Conservation (phyloP, 345 rosid genomes). For the Bretschneidera sinensis region DNA sequence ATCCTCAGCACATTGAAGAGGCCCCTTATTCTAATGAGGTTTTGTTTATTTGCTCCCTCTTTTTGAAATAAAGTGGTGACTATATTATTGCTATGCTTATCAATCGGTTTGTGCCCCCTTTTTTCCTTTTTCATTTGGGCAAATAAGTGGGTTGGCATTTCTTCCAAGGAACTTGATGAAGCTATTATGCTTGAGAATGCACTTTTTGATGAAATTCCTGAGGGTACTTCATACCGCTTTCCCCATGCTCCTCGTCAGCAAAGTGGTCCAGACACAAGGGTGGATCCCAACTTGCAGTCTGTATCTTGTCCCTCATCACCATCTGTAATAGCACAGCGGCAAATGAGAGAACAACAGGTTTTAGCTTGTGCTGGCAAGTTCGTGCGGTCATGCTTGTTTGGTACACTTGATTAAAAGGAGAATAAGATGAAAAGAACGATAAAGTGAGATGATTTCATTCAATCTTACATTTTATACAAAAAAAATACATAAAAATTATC, state of each 20-base stretch:
- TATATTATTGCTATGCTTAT: neutral
- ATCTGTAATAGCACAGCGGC: slow-evolving; percentile 18
- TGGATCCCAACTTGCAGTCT: slow-evolving; percentile 12
- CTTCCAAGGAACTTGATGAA: slow-evolving; percentile 59
- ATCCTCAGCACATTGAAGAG: slow-evolving; percentile 21
- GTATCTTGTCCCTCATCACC: slow-evolving; percentile 21
- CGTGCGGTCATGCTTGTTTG: too few relatives aligned
- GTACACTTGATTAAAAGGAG: too few relatives aligned
- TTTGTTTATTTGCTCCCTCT: slow-evolving; percentile 13
- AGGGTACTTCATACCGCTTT: slow-evolving; percentile 21
- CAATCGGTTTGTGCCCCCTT: neutral
- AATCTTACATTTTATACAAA: too few relatives aligned
- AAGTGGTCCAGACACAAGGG: slow-evolving; percentile 13
- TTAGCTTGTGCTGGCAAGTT: neutral
- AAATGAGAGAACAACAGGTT: slow-evolving; percentile 39
- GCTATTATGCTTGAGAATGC: slow-evolving; percentile 61
- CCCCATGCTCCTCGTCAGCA: slow-evolving; percentile 12
- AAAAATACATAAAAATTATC: too few relatives aligned
- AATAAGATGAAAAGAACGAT: too few relatives aligned
- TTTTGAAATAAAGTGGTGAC: slow-evolving; percentile 9
- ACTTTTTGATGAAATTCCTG: slow-evolving; percentile 41
- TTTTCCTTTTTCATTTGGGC: slow-evolving; percentile 13
- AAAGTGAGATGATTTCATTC: too few relatives aligned
- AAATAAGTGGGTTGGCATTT: slow-evolving; percentile 60
- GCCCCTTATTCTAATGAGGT: slow-evolving; percentile 36